phyloP scores from a whole-genome alignment of 805 yeast species.

The Starmerella stellata region DNA sequence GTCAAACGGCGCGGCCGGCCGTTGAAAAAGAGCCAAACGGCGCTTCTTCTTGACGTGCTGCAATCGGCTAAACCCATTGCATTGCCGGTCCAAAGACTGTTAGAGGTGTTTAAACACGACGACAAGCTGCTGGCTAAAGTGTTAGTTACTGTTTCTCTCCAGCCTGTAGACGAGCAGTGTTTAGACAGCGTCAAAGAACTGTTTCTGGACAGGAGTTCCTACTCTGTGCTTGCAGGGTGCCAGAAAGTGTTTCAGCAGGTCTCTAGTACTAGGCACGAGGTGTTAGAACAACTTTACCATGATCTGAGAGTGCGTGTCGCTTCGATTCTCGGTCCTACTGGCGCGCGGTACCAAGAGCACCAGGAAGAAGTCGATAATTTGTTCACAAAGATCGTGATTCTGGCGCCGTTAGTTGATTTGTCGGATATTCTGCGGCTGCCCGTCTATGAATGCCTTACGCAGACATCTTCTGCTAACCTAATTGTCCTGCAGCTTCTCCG shows the following conservation, averaged over 20 bases:
- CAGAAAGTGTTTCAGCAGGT: conserved; percentile 3
- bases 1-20: not conserved
- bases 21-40: not conserved
- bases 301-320: conserved; percentile 11
- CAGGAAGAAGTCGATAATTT: not conserved
- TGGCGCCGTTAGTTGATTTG: conserved; percentile 5
- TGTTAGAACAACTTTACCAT: conserved; percentile 5
- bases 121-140: conserved; percentile 5
- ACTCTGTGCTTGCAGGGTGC: conserved; percentile 1
- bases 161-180: not conserved
- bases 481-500: conserved; percentile 3
- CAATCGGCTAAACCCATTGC: not conserved
- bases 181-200: conserved; percentile 1
- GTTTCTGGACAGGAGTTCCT: conserved; percentile 3
- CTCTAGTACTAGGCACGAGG: not conserved
- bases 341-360: not conserved
- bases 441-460: conserved; percentile 2
- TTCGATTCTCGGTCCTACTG: conserved; percentile 9
- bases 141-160: conserved; percentile 1
- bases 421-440: conserved; percentile 9
- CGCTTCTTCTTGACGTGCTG: not conserved
- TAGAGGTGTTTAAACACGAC: not conserved
- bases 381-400: not conserved
- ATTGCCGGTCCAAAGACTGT: not conserved
- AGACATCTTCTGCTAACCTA: not conserved